These are phyloP conservation scores for Sanghuangporus baumii DNA, from an alignment of 1,284 basidiomycete genomes.

Conservation along the genomic window DNA sequence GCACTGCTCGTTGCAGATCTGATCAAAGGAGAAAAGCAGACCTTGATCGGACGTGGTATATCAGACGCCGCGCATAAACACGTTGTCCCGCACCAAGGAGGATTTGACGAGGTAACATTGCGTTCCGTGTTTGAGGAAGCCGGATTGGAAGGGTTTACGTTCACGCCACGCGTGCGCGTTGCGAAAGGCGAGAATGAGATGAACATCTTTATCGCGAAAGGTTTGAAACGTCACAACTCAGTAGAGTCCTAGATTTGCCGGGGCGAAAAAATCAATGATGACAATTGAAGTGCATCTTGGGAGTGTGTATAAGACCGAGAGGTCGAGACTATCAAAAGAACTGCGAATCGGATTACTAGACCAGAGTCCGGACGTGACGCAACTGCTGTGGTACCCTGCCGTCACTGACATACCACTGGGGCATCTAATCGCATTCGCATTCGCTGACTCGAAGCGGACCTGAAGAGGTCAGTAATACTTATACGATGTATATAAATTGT, in stretches of 20 bases:
- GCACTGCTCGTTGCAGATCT: conserved; percentile 56
- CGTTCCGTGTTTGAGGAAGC: conserved; percentile 40
- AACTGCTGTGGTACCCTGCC: too few relatives aligned
- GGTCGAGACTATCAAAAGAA: too few relatives aligned
- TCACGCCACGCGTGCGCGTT: conserved; percentile 30
- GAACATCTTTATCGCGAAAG: conserved; percentile 47
- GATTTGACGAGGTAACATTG: conserved; percentile 45
- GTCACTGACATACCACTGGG: too few relatives aligned
- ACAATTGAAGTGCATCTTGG: too few relatives aligned
- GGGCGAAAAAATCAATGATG: too few relatives aligned
- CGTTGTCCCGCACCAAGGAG: conserved; percentile 47
- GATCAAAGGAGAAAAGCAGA: conserved; percentile 26
- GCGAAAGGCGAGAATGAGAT: conserved; percentile 31
- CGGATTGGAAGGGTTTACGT: conserved; percentile 38
- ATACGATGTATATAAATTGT: too few relatives aligned
- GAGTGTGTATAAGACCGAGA: too few relatives aligned
- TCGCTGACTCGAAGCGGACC: too few relatives aligned
- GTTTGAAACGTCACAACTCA: conserved; percentile 27
- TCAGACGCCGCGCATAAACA: conserved; percentile 25
- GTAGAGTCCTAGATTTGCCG: not conserved
- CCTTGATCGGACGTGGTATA: not conserved
- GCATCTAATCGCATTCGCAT: too few relatives aligned
- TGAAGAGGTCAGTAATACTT: too few relatives aligned
- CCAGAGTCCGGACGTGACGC: too few relatives aligned
- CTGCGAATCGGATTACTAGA: too few relatives aligned